Conservation (phyloP, 1,284 basidiomycete species). For the Rhodotorula sp. region DNA sequence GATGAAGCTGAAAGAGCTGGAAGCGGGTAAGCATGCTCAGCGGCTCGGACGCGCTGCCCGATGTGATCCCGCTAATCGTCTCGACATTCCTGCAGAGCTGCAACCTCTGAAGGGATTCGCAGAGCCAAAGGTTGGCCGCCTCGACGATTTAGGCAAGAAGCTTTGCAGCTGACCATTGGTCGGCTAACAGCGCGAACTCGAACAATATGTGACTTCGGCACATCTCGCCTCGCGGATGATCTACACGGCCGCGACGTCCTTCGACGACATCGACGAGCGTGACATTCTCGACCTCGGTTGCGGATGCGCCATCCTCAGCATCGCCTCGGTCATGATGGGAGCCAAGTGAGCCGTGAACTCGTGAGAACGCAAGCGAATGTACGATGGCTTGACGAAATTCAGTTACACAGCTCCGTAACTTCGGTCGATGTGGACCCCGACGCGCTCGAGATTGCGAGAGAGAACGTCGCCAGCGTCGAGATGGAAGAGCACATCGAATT, state of each 20-base stretch:
- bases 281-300: constrained; percentile 41
- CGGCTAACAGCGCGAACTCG: constrained; percentile 30
- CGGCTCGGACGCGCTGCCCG: no score
- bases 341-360: constrained; percentile 30
- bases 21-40: constrained; percentile 11
- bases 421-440: constrained; percentile 42
- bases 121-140: background rate
- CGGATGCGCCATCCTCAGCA: constrained; percentile 40
- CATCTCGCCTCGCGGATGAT: constrained; percentile 40
- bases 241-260: constrained; percentile 35
- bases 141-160: no score
- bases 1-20: constrained; percentile 39
- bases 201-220: constrained; percentile 37
- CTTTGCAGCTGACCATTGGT: background rate
- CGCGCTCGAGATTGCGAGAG: constrained; percentile 38
- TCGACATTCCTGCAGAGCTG: constrained; percentile 13
- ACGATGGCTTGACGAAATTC: background rate
- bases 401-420: constrained; percentile 34
- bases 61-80: no score
- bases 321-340: constrained; percentile 42
- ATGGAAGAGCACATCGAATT: constrained; percentile 42
- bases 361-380: background rate
- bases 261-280: constrained; percentile 40
- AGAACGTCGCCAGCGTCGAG: constrained; percentile 42
- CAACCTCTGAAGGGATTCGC: constrained; percentile 38